Base-by-base conservation (phyloP, 495 filamentous ascomycete genomes). In the Xylaria intraflava region DNA sequence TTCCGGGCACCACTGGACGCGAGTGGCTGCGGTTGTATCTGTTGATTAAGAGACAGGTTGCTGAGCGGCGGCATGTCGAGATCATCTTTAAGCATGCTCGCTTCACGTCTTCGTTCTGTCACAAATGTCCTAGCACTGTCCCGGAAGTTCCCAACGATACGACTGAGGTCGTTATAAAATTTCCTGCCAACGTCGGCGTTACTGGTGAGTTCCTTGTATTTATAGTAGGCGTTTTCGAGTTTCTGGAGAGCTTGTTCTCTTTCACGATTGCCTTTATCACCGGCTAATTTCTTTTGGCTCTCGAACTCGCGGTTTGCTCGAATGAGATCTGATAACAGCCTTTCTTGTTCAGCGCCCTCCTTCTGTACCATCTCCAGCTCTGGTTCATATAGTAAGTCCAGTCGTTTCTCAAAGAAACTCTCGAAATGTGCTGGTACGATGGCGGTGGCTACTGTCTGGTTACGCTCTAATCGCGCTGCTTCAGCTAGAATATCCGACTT, bases 151-250 rank as follows among this genome's bases (percentile, higher is more conserved):
- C 76, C 82, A 1, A 96, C 83, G 39, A 96, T 90, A 67, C 85
- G 87, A 36, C 83, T 87, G 2, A 98, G 78, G 61, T 96, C 91
- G 63, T 98, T 97, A 72, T 97, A 98, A 66, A 98, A 98, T 61
- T 95, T 96, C 38, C 92, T 72, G 1, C 89, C 93, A 0, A 85
- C 87, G 49, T 96, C 89, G 0, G 96, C 71, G 62, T 97, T 94
- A 38, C 79, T 86, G 38, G 94, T 82, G 48, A 96, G 86, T 67
- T 98, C 91, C 68, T 93, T 94, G 69, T 96, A 96, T 70, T 90
- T 93, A 68, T 88, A 78, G 65, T 94, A 96, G 8, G 89, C 93
- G 49, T 90, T 93, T 65, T 97, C 92, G 19, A 98, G 76, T 38
- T 82, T 82, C 66, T 98, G 93, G 22, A 98, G 69, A 0, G 90